Evolutionary conservation across 495 filamentous ascomycete species (phyloP), one percentile per base, ranked within the genome.

Genomic region (Aspergillus heteromorphus): DNA sequence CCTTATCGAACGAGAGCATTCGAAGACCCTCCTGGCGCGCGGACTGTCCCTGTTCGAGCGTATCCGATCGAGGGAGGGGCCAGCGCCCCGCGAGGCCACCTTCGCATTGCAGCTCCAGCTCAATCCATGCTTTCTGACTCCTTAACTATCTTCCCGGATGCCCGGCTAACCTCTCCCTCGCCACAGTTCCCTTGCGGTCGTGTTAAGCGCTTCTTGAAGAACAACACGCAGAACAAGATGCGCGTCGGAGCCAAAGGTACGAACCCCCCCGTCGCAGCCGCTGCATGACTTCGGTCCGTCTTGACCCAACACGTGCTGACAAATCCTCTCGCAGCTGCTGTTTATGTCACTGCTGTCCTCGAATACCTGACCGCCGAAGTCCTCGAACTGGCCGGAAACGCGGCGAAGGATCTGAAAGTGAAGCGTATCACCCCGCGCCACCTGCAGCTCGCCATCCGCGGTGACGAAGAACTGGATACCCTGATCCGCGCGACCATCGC

Each of bases 351-450:
- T 43, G 93, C 93, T 19, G 93, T 98, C 45, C 87, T 98, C 49
- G 93, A 98, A 78, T 98, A 98, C 73, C 79, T 98, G 56, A 97
- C 93, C 53, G 93, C 93, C 59, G 93, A 98, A 85, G 95, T 98
- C 40, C 88, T 98, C 62, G 93, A 98, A 67, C 83, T 98, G 54
- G 93, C 93, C 65, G 93, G 93, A 67, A 98, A 98, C 68, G 93
- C 93, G 30, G 93, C 93, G 70, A 97, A 97, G 79, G 93, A 98
- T 73, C 87, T 97, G 63, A 98, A 98, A 74, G 93, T 97, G 76
- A 98, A 97, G 87, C 93, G 93, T 74, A 98, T 98, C 76, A 98
- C 93, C 3, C 93, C 93, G 27, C 93, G 93, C 67, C 93, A 98
- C 73, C 77, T 98, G 59, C 93, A 98, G 73, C 89, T 98, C 43